Base-by-base conservation (phyloP, 768 basidiomycete genomes). In the Leccinum longicurvipes region DNA sequence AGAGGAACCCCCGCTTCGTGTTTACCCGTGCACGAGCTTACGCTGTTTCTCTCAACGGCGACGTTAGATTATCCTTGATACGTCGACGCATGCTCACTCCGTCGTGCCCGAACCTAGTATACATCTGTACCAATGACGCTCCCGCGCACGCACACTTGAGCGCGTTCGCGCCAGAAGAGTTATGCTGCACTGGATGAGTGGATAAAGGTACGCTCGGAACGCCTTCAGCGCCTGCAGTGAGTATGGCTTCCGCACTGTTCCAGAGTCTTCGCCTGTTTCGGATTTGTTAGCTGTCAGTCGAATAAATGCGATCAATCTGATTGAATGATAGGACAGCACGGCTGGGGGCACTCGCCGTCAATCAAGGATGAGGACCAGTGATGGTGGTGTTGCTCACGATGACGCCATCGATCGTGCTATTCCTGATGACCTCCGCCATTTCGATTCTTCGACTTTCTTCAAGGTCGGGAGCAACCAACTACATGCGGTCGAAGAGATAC, bases 341-440 rank as follows among this genome's bases (percentile, higher is more conserved):
- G 2, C 11, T 6, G 24, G n/a, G n/a, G 8, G 10, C 32, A 27
- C 71, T 71, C 27, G 93, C 93, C 59, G 62, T 86, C 83, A n/a
- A 71, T 71, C 31, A 93, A 73, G 56, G 72, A 68, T 3, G 81
- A 73, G 3, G 93, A 89, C 27, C 97, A 65, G 86, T 83, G 45
- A 93, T 77, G 12, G 97, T 98, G 3, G 97, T 99, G 72, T 99
- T 99, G 73, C 93, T 93, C 58, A 99, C 89, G 63, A 98, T 98
- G 44, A 98, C 93, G 4, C 95, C 97, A 65, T 98, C 97, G 45
- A 98, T 86, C 21, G 80, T 79, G 52, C 79, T 81, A 25, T 73
- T 73, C 64, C 79, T 73, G 19, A 98, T 85, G 12, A 93, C 92
- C 34, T 79, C 79, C 1, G 93, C 96, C 62, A 98, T 91, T 63